These are phyloP conservation scores for Cantharellus anzutake DNA, from an alignment of 768 basidiomycete genomes.

Conservation along the genomic window DNA sequence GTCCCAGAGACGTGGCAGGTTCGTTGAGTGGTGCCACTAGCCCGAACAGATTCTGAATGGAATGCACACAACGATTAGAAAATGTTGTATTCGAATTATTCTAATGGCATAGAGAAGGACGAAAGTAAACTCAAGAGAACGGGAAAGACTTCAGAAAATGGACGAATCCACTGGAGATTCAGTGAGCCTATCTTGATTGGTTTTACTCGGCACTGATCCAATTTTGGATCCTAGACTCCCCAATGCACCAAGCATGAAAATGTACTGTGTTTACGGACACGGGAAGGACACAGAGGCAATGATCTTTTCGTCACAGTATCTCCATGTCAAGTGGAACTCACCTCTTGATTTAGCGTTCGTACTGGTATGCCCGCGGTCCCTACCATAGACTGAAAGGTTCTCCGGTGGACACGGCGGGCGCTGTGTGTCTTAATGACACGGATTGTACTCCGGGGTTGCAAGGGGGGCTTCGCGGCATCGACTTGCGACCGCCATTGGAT, in stretches of 20 bases:
- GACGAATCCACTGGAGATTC: slow-evolving; percentile 76
- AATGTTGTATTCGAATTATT: too few species aligned
- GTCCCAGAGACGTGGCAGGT: too few species aligned
- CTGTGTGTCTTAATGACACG: too few species aligned
- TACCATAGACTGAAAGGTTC: too few species aligned
- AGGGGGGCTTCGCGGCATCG: too few species aligned
- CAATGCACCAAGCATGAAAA: slow-evolving; percentile 75
- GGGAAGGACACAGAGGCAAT: slow-evolving; percentile 87
- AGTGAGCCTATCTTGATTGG: slow-evolving; percentile 17
- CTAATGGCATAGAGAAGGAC: slow-evolving; percentile 70
- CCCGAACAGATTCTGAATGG: too few species aligned
- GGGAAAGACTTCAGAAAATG: slow-evolving; percentile 65
- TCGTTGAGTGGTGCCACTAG: too few species aligned
- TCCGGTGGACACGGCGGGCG: too few species aligned
- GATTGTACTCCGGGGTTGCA: too few species aligned
- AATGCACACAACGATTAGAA: too few species aligned
- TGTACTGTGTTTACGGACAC: slow-evolving; percentile 85
- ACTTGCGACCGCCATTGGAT: too few species aligned
- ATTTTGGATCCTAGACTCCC: slow-evolving; percentile 39
- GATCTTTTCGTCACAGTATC: neutral
- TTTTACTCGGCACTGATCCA: neutral
- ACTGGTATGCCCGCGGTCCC: slow-evolving; percentile 36
- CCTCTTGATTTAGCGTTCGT: slow-evolving; percentile 72
- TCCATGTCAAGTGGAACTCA: slow-evolving; percentile 3
- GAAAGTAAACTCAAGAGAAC: slow-evolving; percentile 44